Base-by-base conservation (phyloP, 371 early-diverging fungal species). In the Rhizopus arrhizus region DNA sequence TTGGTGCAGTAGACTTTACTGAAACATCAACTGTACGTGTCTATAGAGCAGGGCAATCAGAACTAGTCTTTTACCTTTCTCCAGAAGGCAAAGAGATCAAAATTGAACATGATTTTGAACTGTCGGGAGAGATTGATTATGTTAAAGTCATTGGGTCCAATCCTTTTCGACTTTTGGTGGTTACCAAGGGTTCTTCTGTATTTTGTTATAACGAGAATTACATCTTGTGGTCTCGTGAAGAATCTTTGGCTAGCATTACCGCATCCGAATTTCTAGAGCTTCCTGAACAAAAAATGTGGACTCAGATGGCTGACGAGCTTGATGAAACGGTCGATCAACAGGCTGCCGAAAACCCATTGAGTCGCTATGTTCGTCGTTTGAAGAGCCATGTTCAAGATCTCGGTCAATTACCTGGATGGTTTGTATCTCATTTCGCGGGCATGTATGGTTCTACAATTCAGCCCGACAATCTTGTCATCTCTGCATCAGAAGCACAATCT, bases 241-340 rank as follows among this genome's bases (percentile, higher is more conserved):
- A 96, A 72, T 81, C 92, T 12, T 77, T 95, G 61, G 85, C 92
- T 0, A 80, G 87, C 36, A 75, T 82, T 6, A 74, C 76, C 2
- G 84, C 83, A n/a, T 79, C 89, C 38, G 89, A 83, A 59, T 92
- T 93, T 65, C 66, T 96, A 52, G 94, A 93, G 46, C 78, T 95
- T 15, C 95, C 95, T 5, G 91, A 91, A 59, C 77, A 82, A 48
- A 81, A 84, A 42, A 68, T 86, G 53, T 88, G 89, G 73, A 89
- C 92, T 1, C 85, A 91, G 66, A 89, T 91, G 56, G 81, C 77
- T 0, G 90, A 93, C 43, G 91, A 93, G 66, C 68, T 87, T 3
- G 69, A 73, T 34, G 87, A 87, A 62, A 79, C 77, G 42, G 67
- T 74, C 0, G 74, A 69, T 48, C 70, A 80, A 16, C 66, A 78